phyloP scores from a whole-genome alignment of 805 yeast genomes.

The Metschnikowia hibisci region DNA sequence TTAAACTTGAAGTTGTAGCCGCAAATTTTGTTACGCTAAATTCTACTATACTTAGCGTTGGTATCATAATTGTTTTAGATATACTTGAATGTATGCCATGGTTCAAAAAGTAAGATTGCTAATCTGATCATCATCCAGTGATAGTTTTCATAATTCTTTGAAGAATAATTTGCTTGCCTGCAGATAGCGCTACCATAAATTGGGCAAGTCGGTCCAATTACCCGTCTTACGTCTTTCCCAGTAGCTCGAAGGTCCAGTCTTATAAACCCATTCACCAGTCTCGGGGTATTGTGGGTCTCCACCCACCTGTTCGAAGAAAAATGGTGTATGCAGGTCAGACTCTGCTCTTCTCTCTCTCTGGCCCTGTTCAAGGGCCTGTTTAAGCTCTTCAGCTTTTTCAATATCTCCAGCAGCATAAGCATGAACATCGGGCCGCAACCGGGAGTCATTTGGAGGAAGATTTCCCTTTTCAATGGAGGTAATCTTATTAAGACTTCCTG shows the following conservation, averaged over 20 bases:
- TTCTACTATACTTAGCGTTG: too few relatives aligned
- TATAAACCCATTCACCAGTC: conserved; percentile 50
- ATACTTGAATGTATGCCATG: too few relatives aligned
- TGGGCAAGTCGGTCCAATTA: conserved; percentile 56
- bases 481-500: conserved; percentile 77
- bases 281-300: conserved; percentile 30
- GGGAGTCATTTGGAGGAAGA: conserved; percentile 83
- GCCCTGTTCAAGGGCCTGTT: conserved; percentile 65
- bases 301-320: conserved; percentile 54
- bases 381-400: conserved; percentile 67
- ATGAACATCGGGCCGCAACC: conserved; percentile 82
- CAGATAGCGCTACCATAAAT: conserved; percentile 49
- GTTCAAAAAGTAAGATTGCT: too few relatives aligned
- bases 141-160: not conserved
- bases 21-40: not conserved
- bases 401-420: conserved; percentile 66
- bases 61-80: not conserved
- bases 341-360: conserved; percentile 76
- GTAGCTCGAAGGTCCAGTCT: conserved; percentile 59
- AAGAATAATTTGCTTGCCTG: not conserved
- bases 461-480: conserved; percentile 61
- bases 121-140: too few relatives aligned
- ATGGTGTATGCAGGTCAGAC: conserved; percentile 49
- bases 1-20: conserved; percentile 7
- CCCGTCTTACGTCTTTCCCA: conserved; percentile 71